Evolutionary conservation across 805 yeast species (phyloP).

Genomic region (Lipomyces lipofer): DNA sequence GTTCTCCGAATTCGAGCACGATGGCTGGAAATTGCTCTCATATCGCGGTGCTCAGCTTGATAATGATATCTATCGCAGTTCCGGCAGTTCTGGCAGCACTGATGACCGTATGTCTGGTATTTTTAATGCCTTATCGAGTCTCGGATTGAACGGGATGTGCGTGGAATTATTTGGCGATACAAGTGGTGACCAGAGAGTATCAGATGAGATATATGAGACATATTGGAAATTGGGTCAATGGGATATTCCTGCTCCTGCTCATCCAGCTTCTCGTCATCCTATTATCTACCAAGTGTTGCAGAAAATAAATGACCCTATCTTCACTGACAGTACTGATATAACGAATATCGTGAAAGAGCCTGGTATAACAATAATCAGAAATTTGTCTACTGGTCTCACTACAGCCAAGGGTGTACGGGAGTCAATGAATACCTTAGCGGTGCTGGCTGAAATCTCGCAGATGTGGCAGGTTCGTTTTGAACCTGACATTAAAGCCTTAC

Average conservation of each 20-base stretch:
- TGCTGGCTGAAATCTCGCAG: slow-evolving; percentile 12
- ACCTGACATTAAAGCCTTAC: background rate
- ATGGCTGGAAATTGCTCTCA: slow-evolving; percentile 46
- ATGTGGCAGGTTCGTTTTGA: background rate
- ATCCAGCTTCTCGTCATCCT: slow-evolving; percentile 26
- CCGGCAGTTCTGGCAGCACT: slow-evolving; percentile 1
- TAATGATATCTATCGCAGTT: background rate
- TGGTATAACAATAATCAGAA: slow-evolving; percentile 2
- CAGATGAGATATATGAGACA: slow-evolving; percentile 52
- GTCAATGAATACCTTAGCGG: slow-evolving; percentile 6
- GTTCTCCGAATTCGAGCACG: slow-evolving; percentile 24
- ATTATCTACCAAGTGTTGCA: slow-evolving; percentile 12
- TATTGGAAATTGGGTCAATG: slow-evolving; percentile 77
- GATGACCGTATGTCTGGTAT: slow-evolving; percentile 30
- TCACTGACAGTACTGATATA: background rate
- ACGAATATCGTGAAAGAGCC: slow-evolving; percentile 4
- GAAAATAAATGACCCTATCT: background rate
- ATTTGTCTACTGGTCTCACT: background rate
- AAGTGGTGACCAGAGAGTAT: slow-evolving; percentile 25
- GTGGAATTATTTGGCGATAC: slow-evolving; percentile 39
- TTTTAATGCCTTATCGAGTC: slow-evolving; percentile 45
- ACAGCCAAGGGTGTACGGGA: slow-evolving; percentile 3
- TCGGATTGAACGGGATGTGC: slow-evolving; percentile 63
- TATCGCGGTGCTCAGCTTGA: slow-evolving; percentile 62
- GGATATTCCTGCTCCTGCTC: slow-evolving; percentile 60